phyloP scores from a whole-genome alignment of 805 yeast genomes.

The Saccharomycopsis sp. region DNA sequence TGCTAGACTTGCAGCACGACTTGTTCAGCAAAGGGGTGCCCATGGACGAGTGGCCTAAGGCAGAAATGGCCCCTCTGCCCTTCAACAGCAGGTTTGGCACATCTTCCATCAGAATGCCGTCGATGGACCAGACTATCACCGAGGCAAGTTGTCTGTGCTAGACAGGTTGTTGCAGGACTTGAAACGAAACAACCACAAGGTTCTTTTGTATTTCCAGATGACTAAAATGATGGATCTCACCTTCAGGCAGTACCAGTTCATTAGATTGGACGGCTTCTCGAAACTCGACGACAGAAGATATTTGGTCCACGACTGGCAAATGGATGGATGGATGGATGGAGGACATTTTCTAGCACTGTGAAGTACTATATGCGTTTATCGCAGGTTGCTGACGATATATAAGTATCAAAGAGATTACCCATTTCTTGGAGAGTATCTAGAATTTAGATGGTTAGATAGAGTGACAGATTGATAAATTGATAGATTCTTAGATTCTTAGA shows the following conservation, averaged over 20 bases:
- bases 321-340: no score
- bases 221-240: slow-evolving; percentile 98
- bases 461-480: no score
- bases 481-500: no score
- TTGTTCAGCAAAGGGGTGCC: slow-evolving; percentile 44
- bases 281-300: slow-evolving; percentile 94
- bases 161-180: slow-evolving; percentile 75
- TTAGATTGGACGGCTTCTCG: slow-evolving; percentile 92
- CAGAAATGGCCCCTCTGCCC: slow-evolving; percentile 62
- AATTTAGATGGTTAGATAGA: no score
- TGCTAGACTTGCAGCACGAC: slow-evolving; percentile 55
- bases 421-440: no score
- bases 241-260: slow-evolving; percentile 83
- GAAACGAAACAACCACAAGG: slow-evolving; percentile 83
- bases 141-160: slow-evolving; percentile 85
- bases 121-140: slow-evolving; percentile 90
- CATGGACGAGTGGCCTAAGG: slow-evolving; percentile 55
- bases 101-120: slow-evolving; percentile 83
- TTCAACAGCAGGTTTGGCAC: slow-evolving; percentile 57
- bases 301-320: slow-evolving; percentile 96
- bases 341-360: no score
- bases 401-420: no score
- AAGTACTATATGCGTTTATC: no score
- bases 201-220: slow-evolving; percentile 94
- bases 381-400: no score